These are phyloP conservation scores for Musa acuminata DNA, from an alignment of 176 grass and related monocot species.

Conservation along the genomic window DNA sequence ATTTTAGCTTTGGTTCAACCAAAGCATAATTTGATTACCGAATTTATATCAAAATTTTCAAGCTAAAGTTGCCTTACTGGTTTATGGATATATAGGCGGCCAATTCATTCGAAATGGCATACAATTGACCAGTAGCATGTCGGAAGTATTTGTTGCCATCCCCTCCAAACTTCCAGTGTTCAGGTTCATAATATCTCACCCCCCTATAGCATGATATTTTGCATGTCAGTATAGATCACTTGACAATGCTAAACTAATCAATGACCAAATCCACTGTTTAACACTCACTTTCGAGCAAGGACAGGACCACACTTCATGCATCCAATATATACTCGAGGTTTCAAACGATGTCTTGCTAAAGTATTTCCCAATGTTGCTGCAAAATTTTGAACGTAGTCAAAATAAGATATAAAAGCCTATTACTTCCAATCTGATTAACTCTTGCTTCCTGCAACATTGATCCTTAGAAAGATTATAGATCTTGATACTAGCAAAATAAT, in stretches of 20 bases:
- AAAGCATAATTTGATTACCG: too few relatives aligned
- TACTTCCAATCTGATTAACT: background rate
- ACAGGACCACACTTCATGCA: conserved; percentile 97
- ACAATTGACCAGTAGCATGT: conserved; percentile 85
- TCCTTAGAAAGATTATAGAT: too few relatives aligned
- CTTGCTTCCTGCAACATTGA: too few relatives aligned
- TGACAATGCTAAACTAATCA: background rate
- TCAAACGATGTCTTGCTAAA: conserved; percentile 57
- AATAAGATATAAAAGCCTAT: background rate
- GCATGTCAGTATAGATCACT: conserved; percentile 13
- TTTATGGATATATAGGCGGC: conserved; percentile 79
- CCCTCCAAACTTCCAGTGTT: conserved; percentile 94
- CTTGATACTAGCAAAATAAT: too few relatives aligned
- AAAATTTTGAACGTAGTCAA: background rate
- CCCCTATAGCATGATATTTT: conserved; percentile 31
- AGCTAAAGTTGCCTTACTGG: conserved; percentile 32
- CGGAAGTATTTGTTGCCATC: conserved; percentile 73
- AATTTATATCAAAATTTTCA: background rate
- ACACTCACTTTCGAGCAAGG: conserved; percentile 60
- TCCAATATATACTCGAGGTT: conserved; percentile 76
- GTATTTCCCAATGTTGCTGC: conserved; percentile 72
- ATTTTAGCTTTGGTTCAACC: background rate
- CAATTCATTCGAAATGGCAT: conserved; percentile 89
- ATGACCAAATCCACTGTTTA: background rate
- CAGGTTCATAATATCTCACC: conserved; percentile 77